Evolutionary conservation across 192 early-diverging fungal species (phyloP).

Genomic region (Pilobolus umbonatus): DNA sequence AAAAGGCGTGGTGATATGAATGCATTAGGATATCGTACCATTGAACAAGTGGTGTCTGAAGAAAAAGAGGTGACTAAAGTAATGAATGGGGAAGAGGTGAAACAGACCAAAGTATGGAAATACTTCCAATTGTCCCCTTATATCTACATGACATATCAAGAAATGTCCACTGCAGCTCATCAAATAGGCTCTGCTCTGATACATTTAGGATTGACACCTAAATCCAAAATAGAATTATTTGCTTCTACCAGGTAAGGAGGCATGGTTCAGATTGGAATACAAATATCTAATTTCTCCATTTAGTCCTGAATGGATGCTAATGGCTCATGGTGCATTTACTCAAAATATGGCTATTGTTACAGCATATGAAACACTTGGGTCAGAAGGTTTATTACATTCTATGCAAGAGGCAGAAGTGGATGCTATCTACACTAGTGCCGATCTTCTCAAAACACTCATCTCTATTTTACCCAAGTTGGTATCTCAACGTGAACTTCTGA

Average conservation of each 20-base stretch:
- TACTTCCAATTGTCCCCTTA: constrained; percentile 76
- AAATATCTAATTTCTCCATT: background rate
- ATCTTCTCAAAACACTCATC: constrained; percentile 58
- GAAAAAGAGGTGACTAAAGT: constrained; percentile 65
- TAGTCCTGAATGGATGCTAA: constrained; percentile 31
- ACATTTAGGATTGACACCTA: constrained; percentile 50
- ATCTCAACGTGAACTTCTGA: constrained; percentile 48
- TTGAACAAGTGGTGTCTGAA: constrained; percentile 63
- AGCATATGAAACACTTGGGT: constrained; percentile 84
- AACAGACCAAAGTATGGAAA: constrained; percentile 75
- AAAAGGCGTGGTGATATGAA: constrained; percentile 46
- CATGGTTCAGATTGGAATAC: background rate
- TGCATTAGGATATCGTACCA: constrained; percentile 63
- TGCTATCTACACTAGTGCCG: constrained; percentile 67
- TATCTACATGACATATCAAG: constrained; percentile 70
- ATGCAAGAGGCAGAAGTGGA: constrained; percentile 75
- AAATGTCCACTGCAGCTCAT: constrained; percentile 48
- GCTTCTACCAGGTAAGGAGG: constrained; percentile 59
- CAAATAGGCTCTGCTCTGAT: constrained; percentile 68
- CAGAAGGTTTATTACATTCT: constrained; percentile 68
- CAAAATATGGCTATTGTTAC: constrained; percentile 78
- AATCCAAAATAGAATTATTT: constrained; percentile 57
- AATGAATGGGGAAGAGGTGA: constrained; percentile 48
- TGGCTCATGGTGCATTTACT: constrained; percentile 50
- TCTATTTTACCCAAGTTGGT: constrained; percentile 54